Conservation (phyloP, 75 land plant species). For the Sequoiadendron giganteum region DNA sequence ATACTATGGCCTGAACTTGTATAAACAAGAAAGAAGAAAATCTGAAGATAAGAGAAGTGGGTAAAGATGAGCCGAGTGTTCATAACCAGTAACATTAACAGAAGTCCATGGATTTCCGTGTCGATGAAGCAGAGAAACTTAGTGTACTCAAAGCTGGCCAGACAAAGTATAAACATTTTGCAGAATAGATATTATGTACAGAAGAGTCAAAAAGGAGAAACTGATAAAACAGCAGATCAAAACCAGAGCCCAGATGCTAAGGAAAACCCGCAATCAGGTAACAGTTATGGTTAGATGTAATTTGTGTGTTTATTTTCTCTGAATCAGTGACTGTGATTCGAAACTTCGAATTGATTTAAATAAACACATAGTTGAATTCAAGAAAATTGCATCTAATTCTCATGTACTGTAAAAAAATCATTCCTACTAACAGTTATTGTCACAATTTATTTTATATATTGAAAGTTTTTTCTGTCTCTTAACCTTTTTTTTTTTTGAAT, state of each 20-base stretch:
- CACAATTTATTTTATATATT: not conserved
- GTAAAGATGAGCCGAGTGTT: not conserved
- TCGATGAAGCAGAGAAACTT: not conserved
- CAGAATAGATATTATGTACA: not conserved
- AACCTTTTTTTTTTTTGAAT: no score
- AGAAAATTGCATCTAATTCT: no score
- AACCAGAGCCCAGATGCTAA: not conserved
- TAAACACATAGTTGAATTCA: no score
- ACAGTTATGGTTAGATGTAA: not conserved
- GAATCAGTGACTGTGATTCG: no score
- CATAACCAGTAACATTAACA: not conserved
- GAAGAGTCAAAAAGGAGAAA: not conserved
- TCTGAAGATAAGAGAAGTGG: not conserved
- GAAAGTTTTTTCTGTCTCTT: not conserved
- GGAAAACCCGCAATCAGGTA: not conserved
- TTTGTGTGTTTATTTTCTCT: no score
- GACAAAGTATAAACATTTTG: not conserved
- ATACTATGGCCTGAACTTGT: no score
- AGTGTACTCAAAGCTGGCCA: not conserved
- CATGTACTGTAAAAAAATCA: no score
- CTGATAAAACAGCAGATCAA: not conserved
- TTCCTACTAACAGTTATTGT: no score
- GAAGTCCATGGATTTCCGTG: not conserved
- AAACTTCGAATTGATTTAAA: no score
- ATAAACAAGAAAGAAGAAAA: not conserved